Base-by-base conservation (phyloP, 805 yeast genomes). In the Yamadazyma nakazawae region DNA sequence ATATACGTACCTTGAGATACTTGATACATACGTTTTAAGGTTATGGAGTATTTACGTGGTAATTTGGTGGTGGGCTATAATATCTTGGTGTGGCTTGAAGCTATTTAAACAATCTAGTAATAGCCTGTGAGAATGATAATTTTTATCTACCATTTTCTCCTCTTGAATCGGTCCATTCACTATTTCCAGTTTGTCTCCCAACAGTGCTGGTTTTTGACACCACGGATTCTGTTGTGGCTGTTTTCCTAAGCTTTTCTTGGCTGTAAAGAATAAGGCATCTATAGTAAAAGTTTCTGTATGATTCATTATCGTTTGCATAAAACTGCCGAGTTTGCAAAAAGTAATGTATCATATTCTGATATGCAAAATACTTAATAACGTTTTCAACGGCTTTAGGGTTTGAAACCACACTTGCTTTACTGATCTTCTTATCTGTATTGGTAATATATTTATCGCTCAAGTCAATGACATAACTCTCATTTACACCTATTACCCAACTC, bases 401-500 rank as follows among this genome's bases (percentile, higher is more conserved):
- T 5, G 79, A 64, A 34, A 68, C 67, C 36, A 68, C 63, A 46
- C 89, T 64, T 0, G 82, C 79, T 10, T 52, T 46, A 17, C 28
- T 32, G 3, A 52, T 43, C 8, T 14, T 34, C 37, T 49, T 49
- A 13, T 47, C 50, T 8, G 19, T 34, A 24, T 49, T 49, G n/a
- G 68, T 72, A 25, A 89, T 78, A 55, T 92, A 91, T 51, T 88
- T 78, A 10, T 63, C 61, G 19, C 90, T 79, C 26, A 92, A 83
- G 61, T 92, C 97, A 1, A 70, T 62, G 1, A 83, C 71, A 31
- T 89, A 89, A 35, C 72, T 71, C 11, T 72, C 72, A 40, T 82
- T 76, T 45, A 85, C 75, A 0, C 88, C 97, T 46, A 92, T 68
- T 2, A 82, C 85, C 64, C 88, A 89, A 43, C 96, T 85, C 97